These are phyloP conservation scores for Torulaspora microellipsoides DNA, from an alignment of 805 yeast species.

Conservation along the genomic window DNA sequence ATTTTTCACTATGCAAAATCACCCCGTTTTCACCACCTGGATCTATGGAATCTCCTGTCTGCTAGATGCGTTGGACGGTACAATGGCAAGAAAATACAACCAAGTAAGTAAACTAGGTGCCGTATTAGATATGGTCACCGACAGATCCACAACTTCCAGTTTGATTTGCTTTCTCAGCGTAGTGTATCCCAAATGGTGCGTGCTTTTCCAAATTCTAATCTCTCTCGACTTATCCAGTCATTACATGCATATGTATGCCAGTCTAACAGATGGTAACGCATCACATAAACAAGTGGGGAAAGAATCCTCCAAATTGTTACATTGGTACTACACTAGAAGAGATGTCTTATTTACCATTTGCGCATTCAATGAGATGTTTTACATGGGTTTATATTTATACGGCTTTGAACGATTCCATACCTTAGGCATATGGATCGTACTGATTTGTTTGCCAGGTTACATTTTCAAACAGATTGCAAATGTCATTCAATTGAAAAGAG, in stretches of 20 bases:
- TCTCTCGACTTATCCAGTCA: conserved; percentile 89
- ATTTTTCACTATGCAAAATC: conserved; percentile 72
- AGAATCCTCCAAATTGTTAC: conserved; percentile 65
- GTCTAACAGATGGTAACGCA: conserved; percentile 68
- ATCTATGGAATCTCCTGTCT: conserved; percentile 85
- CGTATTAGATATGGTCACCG: conserved; percentile 97
- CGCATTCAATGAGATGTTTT: conserved; percentile 89
- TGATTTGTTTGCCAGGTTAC: conserved; percentile 79
- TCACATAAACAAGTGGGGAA: conserved; percentile 81
- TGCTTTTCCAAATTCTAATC: conserved; percentile 73
- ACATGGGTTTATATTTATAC: conserved; percentile 79
- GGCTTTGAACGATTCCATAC: conserved; percentile 48
- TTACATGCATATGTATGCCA: conserved; percentile 98
- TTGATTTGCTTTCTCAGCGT: conserved; percentile 80
- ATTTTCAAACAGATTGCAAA: conserved; percentile 85
- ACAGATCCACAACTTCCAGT: conserved; percentile 94
- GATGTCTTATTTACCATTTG: conserved; percentile 82
- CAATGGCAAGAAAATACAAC: conserved; percentile 82
- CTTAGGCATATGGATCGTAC: conserved; percentile 55
- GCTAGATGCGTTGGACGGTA: conserved; percentile 94
- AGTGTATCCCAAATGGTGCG: conserved; percentile 56
- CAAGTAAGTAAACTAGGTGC: conserved; percentile 95
- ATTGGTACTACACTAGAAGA: conserved; percentile 82
- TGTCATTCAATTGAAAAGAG: conserved; percentile 80
- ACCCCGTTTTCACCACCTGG: conserved; percentile 72